These are phyloP conservation scores for Aegle marmelos DNA, from an alignment of 345 rosid species.

Conservation along the genomic window DNA sequence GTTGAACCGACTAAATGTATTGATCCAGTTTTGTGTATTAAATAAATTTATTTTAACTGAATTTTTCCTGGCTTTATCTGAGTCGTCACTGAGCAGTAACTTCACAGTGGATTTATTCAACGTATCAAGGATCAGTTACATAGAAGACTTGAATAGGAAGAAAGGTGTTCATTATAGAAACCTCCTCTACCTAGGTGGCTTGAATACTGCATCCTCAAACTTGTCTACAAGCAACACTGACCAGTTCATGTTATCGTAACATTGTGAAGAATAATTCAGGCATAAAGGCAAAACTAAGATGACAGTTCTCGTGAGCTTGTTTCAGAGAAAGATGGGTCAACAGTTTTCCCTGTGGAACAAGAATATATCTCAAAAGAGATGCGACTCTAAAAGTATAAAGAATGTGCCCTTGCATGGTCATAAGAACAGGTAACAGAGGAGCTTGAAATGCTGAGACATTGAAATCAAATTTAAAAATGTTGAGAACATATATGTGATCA, in stretches of 20 bases:
- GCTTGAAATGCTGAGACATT: constrained; percentile 1
- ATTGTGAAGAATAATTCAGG: not conserved
- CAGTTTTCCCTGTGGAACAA: not conserved
- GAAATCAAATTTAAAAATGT: constrained; percentile 15
- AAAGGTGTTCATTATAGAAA: too few species aligned
- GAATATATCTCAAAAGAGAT: not conserved
- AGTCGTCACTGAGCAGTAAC: not conserved
- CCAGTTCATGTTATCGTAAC: not conserved
- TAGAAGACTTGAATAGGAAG: too few species aligned
- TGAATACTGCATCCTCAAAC: not conserved
- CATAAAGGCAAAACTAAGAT: not conserved
- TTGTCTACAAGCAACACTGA: not conserved
- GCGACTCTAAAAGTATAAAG: not conserved
- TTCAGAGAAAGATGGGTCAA: not conserved
- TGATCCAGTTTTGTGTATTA: too few species aligned
- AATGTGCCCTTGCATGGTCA: not conserved
- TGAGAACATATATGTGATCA: constrained; percentile 16
- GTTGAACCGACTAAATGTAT: too few species aligned
- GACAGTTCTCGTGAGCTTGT: not conserved
- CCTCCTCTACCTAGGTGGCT: not conserved
- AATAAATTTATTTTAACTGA: too few species aligned
- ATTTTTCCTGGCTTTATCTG: not conserved
- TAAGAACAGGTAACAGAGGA: not conserved
- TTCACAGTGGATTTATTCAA: not conserved
- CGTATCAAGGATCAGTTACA: not conserved